Conservation (phyloP, 208 protist species). For the Acanthamoeba rhysodes region DNA sequence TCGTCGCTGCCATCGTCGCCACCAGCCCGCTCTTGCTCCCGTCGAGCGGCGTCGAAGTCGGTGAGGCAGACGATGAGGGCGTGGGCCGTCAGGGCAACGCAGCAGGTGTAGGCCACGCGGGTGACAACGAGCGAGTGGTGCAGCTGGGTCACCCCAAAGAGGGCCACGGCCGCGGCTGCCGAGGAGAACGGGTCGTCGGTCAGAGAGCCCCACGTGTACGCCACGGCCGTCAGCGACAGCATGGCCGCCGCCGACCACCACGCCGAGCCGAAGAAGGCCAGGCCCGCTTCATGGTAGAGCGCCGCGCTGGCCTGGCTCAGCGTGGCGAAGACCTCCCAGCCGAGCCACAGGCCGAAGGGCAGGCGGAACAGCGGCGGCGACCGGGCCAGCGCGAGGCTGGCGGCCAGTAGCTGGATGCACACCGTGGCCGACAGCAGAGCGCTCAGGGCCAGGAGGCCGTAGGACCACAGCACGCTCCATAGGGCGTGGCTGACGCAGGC, state of each 20-base stretch:
- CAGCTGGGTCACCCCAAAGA: slow-evolving; percentile 29
- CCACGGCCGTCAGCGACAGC: neutral
- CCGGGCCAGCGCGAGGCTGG: neutral
- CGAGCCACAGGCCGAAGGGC: slow-evolving; percentile 50
- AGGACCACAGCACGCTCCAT: slow-evolving; percentile 4
- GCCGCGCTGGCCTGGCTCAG: neutral
- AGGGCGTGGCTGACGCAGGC: slow-evolving; percentile 24
- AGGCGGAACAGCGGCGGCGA: slow-evolving; percentile 10
- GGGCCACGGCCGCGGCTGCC: neutral
- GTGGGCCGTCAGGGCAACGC: neutral
- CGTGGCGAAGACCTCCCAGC: neutral
- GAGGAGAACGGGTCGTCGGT: slow-evolving; percentile 47
- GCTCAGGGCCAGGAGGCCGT: slow-evolving; percentile 1
- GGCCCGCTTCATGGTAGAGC: neutral
- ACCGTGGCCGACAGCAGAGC: neutral
- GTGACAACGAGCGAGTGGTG: neutral
- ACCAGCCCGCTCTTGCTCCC: neutral
- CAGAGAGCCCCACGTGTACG: neutral
- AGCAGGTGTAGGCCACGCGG: neutral
- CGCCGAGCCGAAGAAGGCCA: slow-evolving; percentile 10
- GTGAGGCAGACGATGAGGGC: slow-evolving; percentile 50
- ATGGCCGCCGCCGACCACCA: neutral
- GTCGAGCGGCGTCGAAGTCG: neutral
- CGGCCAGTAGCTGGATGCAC: neutral
- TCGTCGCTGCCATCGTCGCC: neutral